Evolutionary conservation across 2,329 filamentous ascomycete species (phyloP).

Genomic region (Microsporum audouinii): DNA sequence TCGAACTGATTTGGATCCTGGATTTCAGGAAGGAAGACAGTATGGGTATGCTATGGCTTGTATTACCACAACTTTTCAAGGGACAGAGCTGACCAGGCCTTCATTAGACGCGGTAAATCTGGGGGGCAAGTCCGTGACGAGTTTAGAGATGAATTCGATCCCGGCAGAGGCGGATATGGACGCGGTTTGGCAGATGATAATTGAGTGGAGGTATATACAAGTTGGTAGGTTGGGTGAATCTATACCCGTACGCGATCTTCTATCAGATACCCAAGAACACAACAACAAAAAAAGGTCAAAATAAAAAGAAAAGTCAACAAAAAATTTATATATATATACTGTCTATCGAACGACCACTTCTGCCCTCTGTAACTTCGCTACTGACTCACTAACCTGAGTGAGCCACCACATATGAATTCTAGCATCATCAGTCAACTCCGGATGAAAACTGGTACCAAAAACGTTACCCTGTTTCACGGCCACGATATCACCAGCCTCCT

Average conservation of each 20-base stretch:
- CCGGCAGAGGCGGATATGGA: slow-evolving; percentile 81
- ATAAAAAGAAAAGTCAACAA: not conserved
- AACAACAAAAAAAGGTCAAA: not conserved
- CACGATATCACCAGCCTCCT: slow-evolving; percentile 58
- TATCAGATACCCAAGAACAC: slow-evolving; percentile 7
- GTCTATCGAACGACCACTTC: slow-evolving; percentile 9
- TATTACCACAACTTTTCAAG: not conserved
- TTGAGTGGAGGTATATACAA: slow-evolving; percentile 50
- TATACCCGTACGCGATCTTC: not conserved
- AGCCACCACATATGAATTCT: slow-evolving; percentile 95
- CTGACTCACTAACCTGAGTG: slow-evolving; percentile 48
- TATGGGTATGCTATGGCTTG: slow-evolving; percentile 52
- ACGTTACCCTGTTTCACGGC: slow-evolving; percentile 85
- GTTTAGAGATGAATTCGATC: slow-evolving; percentile 93
- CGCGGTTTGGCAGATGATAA: slow-evolving; percentile 59
- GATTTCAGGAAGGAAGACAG: slow-evolving; percentile 90
- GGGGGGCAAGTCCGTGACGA: slow-evolving; percentile 96
- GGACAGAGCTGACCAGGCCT: not conserved
- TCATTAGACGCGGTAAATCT: slow-evolving; percentile 63
- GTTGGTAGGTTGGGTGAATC: slow-evolving; percentile 13
- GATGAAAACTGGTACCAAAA: slow-evolving; percentile 90
- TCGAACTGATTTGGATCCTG: slow-evolving; percentile 86
- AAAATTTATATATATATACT: not conserved
- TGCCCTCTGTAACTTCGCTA: slow-evolving; percentile 19
- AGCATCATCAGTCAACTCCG: slow-evolving; percentile 76